Percentiles rank a stretch among this genome's conserved stretches.
These are phyloP conservation scores for Paramecium primaurelia DNA, from an alignment of 73 alveolate genomes.

Conservation along the genomic window DNA sequence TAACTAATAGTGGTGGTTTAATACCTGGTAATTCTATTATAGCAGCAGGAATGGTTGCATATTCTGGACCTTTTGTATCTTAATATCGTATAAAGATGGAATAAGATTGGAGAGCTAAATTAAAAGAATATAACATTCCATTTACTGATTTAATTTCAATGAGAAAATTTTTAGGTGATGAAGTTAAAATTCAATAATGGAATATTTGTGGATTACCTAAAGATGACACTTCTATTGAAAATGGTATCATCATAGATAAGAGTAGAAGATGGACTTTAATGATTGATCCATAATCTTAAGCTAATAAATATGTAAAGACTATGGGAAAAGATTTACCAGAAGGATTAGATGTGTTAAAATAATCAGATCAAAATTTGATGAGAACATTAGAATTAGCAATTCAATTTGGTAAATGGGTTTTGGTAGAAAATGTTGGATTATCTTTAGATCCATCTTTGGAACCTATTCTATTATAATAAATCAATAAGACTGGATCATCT, in stretches of 20 bases:
- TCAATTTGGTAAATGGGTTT: constrained; percentile 92
- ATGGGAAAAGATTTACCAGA: constrained; percentile 96
- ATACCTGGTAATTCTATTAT: constrained; percentile 97
- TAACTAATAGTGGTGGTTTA: constrained; percentile 84
- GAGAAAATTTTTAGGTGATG: constrained; percentile 95
- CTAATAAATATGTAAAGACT: constrained; percentile 97
- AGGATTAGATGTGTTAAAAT: constrained; percentile 61
- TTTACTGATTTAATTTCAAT: constrained; percentile 85
- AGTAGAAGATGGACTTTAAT: constrained; percentile 97
- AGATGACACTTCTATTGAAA: constrained; percentile 93
- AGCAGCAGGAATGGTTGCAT: constrained; percentile 99
- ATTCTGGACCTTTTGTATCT: constrained; percentile 99
- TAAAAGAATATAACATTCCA: constrained; percentile 76
- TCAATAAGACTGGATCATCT: constrained; percentile 75
- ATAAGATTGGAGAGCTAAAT: constrained; percentile 89
- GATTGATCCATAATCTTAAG: constrained; percentile 97
- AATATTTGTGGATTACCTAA: constrained; percentile 91
- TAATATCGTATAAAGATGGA: constrained; percentile 89
- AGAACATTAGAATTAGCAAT: constrained; percentile 73
- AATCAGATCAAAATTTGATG: constrained; percentile 65
- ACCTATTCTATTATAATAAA: constrained; percentile 85
- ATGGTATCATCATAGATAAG: constrained; percentile 92
- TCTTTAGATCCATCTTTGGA: constrained; percentile 90
- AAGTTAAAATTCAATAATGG: constrained; percentile 92
- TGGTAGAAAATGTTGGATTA: constrained; percentile 87